Percentiles rank a stretch among this genome's conserved stretches.
phyloP scores from a whole-genome alignment of 345 rosid genomes.

The Hibiscus trionum region DNA sequence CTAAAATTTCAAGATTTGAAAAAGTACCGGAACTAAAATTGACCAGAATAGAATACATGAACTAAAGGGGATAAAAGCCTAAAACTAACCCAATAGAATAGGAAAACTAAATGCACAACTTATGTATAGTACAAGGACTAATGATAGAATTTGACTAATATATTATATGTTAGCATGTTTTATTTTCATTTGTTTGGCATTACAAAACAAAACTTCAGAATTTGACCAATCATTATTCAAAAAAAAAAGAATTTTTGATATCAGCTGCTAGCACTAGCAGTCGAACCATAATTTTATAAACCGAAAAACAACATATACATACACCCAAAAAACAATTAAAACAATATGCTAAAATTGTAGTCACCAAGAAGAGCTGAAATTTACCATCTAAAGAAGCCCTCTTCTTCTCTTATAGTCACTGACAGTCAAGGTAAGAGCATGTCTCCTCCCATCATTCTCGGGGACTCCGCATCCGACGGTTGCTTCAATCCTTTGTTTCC shows the following conservation, averaged over 20 bases:
- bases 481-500: slow-evolving; percentile 87
- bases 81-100: no score
- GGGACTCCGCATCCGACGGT: slow-evolving; percentile 69
- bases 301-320: neutral
- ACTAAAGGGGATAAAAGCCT: no score
- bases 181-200: neutral
- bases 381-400: slow-evolving; percentile 66
- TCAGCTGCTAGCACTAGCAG: neutral
- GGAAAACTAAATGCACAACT: no score
- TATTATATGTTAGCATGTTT: no score
- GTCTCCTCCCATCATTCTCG: slow-evolving; percentile 86
- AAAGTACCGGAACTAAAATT: no score
- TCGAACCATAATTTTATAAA: neutral
- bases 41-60: no score
- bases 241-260: neutral
- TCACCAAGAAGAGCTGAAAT: neutral
- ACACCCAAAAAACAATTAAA: neutral
- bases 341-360: neutral
- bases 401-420: slow-evolving; percentile 98
- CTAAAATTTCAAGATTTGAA: no score
- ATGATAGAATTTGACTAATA: no score
- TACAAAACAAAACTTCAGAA: neutral
- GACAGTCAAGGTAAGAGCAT: slow-evolving; percentile 78
- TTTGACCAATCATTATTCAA: no score
- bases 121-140: no score